Evolutionary conservation across 2,329 filamentous ascomycete genomes (phyloP).

Genomic region (Colletotrichum horii): DNA sequence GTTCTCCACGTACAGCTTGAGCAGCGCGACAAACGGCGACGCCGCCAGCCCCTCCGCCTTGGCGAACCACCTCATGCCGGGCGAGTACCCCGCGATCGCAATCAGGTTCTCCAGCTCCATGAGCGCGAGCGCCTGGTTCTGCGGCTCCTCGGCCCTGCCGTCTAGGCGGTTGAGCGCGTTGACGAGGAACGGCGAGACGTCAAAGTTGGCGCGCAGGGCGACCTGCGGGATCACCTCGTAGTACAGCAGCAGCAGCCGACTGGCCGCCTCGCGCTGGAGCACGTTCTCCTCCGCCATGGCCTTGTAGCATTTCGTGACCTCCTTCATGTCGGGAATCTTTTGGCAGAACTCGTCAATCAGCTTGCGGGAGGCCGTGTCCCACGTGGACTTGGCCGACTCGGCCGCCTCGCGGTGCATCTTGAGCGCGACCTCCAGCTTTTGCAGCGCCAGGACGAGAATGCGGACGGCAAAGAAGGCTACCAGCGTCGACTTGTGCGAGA

Average conservation of each 20-base stretch:
- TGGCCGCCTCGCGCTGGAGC: constrained; percentile 79
- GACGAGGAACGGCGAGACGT: constrained; percentile 79
- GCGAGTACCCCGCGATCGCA: constrained; percentile 78
- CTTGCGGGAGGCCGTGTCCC: constrained; percentile 72
- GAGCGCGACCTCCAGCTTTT: constrained; percentile 74
- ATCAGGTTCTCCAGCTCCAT: constrained; percentile 84
- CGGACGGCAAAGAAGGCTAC: constrained; percentile 85
- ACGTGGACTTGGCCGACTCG: constrained; percentile 50
- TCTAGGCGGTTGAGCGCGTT: constrained; percentile 70
- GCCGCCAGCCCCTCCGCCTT: constrained; percentile 68
- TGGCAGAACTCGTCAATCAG: constrained; percentile 78
- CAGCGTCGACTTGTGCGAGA: constrained; percentile 79
- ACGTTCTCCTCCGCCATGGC: constrained; percentile 70
- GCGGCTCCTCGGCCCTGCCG: constrained; percentile 52
- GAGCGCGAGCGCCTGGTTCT: constrained; percentile 60
- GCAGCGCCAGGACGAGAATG: constrained; percentile 77
- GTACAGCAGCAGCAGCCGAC: constrained; percentile 81
- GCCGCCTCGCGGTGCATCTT: constrained; percentile 61
- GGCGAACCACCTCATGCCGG: constrained; percentile 89
- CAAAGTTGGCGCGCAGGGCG: constrained; percentile 84
- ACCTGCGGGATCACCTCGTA: constrained; percentile 82
- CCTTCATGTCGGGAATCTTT: constrained; percentile 81
- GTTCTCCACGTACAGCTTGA: constrained; percentile 48
- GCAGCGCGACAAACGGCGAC: constrained; percentile 75
- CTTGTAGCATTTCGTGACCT: constrained; percentile 77